Conservation (phyloP, 1,284 basidiomycete species). For the Irpex sp. region DNA sequence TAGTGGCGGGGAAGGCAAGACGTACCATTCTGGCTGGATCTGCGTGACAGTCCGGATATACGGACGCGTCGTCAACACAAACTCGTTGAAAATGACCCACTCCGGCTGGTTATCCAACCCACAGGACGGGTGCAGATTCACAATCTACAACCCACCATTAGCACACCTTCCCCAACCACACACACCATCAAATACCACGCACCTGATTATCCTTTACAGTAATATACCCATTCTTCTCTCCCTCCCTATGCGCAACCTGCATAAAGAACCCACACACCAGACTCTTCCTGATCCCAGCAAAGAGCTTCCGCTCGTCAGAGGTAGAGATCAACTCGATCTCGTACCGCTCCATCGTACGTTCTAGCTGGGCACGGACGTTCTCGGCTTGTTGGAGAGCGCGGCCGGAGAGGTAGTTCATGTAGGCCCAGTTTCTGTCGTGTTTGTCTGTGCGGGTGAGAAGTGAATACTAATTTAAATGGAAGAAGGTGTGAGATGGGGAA, state of each 20-base stretch:
- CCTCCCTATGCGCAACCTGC: slow-evolving; percentile 96
- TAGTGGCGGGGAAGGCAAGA: slow-evolving; percentile 5
- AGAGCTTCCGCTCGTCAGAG: slow-evolving; percentile 75
- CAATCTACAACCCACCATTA: slow-evolving; percentile 46
- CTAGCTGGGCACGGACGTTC: slow-evolving; percentile 90
- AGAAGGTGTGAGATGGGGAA: too few relatives aligned
- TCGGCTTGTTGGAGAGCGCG: slow-evolving; percentile 89
- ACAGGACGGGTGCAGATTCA: slow-evolving; percentile 91
- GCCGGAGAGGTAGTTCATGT: slow-evolving; percentile 86
- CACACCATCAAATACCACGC: slow-evolving; percentile 15
- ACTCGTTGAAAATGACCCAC: slow-evolving; percentile 98
- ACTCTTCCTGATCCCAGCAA: slow-evolving; percentile 76
- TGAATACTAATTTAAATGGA: too few relatives aligned
- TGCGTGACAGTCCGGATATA: slow-evolving; percentile 94
- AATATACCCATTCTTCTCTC: slow-evolving; percentile 81
- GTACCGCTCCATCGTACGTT: slow-evolving; percentile 91
- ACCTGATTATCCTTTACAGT: slow-evolving; percentile 95
- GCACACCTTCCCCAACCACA: background rate
- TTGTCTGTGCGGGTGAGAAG: too few relatives aligned
- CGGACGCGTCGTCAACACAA: slow-evolving; percentile 85
- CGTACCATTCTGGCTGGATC: slow-evolving; percentile 84
- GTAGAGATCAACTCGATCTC: slow-evolving; percentile 82
- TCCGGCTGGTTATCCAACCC: slow-evolving; percentile 92
- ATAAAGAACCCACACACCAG: slow-evolving; percentile 96
- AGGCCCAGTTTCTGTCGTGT: slow-evolving; percentile 85